Percentiles rank a stretch among this genome's conserved stretches.
Evolutionary conservation across 1,284 basidiomycete genomes (phyloP).

Genomic region (Cutaneotrichosporon spelunceum): DNA sequence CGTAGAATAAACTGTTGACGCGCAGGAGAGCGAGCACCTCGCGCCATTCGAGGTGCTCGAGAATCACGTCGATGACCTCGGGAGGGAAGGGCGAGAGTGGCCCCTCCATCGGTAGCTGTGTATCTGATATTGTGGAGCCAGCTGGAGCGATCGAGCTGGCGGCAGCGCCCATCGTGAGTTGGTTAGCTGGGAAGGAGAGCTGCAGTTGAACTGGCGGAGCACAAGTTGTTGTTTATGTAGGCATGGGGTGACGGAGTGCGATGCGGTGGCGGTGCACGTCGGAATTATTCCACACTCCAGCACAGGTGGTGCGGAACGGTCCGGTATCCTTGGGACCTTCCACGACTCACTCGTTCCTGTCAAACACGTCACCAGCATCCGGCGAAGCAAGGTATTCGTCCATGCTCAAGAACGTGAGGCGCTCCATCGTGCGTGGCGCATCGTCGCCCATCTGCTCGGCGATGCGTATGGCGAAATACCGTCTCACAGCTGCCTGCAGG

Average conservation of each 20-base stretch:
- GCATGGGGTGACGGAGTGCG: not conserved
- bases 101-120: too few species aligned
- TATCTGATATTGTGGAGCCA: too few species aligned
- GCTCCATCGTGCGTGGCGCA: constrained; percentile 15
- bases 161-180: not conserved
- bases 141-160: not conserved
- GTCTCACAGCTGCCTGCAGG: not conserved
- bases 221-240: not conserved
- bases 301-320: not conserved
- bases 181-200: not conserved
- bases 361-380: constrained; percentile 12
- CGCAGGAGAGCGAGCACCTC: constrained; percentile 2
- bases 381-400: constrained; percentile 20
- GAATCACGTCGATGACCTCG: constrained; percentile 11
- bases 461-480: not conserved
- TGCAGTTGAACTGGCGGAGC: not conserved
- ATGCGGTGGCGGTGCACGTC: constrained; percentile 2
- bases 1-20: constrained; percentile 9
- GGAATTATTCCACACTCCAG: too few species aligned
- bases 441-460: not conserved
- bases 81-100: constrained; percentile 5
- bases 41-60: constrained; percentile 4
- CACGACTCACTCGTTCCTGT: constrained; percentile 11
- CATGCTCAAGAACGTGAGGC: constrained; percentile 7
- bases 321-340: not conserved